Conservation (phyloP, 1,139 yeast genomes). For the Saccharomyces hybrid region DNA sequence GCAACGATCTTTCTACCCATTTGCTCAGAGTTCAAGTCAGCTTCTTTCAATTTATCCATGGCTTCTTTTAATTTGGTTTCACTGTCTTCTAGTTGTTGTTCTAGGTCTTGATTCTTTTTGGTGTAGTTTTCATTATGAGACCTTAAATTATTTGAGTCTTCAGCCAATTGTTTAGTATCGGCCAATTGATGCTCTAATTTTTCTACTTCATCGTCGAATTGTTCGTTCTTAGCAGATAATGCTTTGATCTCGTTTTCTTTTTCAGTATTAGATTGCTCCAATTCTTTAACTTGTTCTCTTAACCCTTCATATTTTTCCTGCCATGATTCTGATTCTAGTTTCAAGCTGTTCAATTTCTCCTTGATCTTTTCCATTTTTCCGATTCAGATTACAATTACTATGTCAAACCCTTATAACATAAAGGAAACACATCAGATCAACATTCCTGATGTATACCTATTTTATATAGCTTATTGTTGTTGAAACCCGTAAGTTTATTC, state of each 20-base stretch:
- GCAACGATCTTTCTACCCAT: slow-evolving; percentile 91
- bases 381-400: not conserved
- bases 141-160: slow-evolving; percentile 84
- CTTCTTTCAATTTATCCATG: slow-evolving; percentile 87
- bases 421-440: not conserved
- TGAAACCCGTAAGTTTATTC: not conserved
- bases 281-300: slow-evolving; percentile 68
- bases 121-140: slow-evolving; percentile 84
- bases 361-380: slow-evolving; percentile 30
- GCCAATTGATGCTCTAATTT: slow-evolving; percentile 68
- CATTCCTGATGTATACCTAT: slow-evolving; percentile 1
- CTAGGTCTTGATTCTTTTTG: slow-evolving; percentile 86
- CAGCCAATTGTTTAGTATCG: slow-evolving; percentile 82
- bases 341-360: slow-evolving; percentile 74
- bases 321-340: slow-evolving; percentile 93
- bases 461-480: not conserved
- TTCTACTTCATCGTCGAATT: slow-evolving; percentile 79
- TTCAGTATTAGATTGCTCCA: slow-evolving; percentile 67
- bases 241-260: slow-evolving; percentile 90
- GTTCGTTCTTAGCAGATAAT: slow-evolving; percentile 78
- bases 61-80: slow-evolving; percentile 90
- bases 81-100: slow-evolving; percentile 87
- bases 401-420: slow-evolving; percentile 1
- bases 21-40: slow-evolving; percentile 95
- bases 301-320: slow-evolving; percentile 93